Conservation (phyloP, 2,329 filamentous ascomycete species). For the Scedosporium boydii region DNA sequence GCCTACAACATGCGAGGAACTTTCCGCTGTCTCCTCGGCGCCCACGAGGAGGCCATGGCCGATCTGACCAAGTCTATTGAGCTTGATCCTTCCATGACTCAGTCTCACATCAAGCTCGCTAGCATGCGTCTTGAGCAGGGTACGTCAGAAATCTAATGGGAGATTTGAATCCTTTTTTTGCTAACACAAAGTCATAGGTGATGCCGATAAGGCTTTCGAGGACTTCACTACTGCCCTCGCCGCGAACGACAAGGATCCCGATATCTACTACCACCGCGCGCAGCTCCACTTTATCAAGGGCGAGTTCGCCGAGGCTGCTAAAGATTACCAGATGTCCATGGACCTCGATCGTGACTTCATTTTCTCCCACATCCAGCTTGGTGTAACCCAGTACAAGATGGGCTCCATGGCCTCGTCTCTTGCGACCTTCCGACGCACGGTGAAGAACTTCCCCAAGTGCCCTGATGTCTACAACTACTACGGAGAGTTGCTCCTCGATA, state of each 20-base stretch:
- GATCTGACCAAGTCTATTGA: constrained; percentile 93
- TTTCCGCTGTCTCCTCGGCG: constrained; percentile 85
- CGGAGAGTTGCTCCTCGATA: constrained; percentile 90
- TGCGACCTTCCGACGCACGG: constrained; percentile 93
- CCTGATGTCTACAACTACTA: constrained; percentile 99
- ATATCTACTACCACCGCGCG: constrained; percentile 98
- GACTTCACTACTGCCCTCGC: constrained; percentile 81
- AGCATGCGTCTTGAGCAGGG: constrained; percentile 93
- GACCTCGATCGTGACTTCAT: constrained; percentile 94
- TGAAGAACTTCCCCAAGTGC: constrained; percentile 96
- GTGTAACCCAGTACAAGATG: constrained; percentile 99
- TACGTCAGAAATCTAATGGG: constrained; percentile 13
- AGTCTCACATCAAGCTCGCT: constrained; percentile 97
- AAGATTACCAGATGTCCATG: constrained; percentile 99
- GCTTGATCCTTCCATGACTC: constrained; percentile 76
- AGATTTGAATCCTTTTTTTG: neutral
- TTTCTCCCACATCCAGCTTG: constrained; percentile 98
- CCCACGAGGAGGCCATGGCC: constrained; percentile 69
- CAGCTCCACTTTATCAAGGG: constrained; percentile 97
- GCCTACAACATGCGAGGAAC: constrained; percentile 96
- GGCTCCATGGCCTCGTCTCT: constrained; percentile 95
- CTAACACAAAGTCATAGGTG: constrained; percentile 26
- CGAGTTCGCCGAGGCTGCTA: constrained; percentile 86
- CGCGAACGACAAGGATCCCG: constrained; percentile 81
- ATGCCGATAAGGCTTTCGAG: constrained; percentile 74